Percentiles rank a stretch among this genome's conserved stretches.
Conservation (phyloP, 139 green algal genomes). For the Trebouxia sp. region DNA sequence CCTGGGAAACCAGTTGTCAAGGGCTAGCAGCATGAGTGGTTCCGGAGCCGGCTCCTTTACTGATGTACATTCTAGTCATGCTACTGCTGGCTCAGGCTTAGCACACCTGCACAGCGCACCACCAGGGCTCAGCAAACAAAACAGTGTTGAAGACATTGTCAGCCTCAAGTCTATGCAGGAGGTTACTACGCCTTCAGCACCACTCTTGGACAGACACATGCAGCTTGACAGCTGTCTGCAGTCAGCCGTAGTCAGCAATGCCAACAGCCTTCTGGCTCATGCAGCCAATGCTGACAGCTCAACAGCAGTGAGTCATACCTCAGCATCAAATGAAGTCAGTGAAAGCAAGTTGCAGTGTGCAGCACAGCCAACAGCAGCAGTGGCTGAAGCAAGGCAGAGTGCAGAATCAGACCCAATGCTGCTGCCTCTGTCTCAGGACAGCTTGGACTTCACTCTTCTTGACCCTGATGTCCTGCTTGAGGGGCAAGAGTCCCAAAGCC, state of each 20-base stretch:
- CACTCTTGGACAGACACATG: too few relatives aligned
- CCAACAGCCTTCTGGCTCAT: background rate
- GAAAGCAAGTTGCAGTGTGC: too few relatives aligned
- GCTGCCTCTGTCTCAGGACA: constrained; percentile 12
- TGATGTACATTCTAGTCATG: background rate
- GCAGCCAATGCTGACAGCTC: background rate
- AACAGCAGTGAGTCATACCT: background rate
- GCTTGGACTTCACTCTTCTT: background rate
- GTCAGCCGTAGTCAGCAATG: background rate
- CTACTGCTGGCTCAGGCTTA: background rate
- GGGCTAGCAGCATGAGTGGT: background rate
- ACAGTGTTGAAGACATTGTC: too few relatives aligned
- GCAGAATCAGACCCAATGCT: background rate
- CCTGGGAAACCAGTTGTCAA: background rate
- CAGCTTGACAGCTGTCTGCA: too few relatives aligned
- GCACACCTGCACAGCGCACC: constrained; percentile 5
- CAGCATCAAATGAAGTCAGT: background rate
- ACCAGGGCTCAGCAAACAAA: background rate
- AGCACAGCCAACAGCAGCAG: background rate
- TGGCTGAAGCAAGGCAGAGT: too few relatives aligned
- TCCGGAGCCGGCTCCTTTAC: background rate
- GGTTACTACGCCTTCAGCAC: too few relatives aligned
- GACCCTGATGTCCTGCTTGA: background rate
- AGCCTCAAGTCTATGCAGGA: too few relatives aligned
- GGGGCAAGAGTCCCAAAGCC: background rate